Percentiles rank a stretch among this genome's conserved stretches.
These are phyloP conservation scores for Epichloe brachyelytri DNA, from an alignment of 2,329 filamentous ascomycete species.

Conservation along the genomic window DNA sequence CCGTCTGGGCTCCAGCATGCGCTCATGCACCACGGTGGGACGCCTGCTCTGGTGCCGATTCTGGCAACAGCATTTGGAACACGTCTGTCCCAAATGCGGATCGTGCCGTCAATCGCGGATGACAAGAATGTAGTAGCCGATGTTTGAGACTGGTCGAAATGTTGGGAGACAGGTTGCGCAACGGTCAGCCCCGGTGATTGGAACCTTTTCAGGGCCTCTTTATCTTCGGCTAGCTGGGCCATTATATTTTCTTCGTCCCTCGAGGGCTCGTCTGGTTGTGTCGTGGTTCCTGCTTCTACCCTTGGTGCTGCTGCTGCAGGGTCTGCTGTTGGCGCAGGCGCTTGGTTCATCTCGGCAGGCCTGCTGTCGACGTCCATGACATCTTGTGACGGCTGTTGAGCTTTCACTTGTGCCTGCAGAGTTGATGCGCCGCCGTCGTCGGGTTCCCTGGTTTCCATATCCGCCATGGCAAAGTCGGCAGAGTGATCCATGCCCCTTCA, in stretches of 20 bases:
- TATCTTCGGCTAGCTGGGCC: constrained; percentile 3
- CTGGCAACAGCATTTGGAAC: constrained; percentile 64
- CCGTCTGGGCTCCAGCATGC: constrained; percentile 94
- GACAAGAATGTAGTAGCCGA: constrained; percentile 77
- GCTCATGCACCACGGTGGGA: constrained; percentile 95
- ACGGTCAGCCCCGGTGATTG: constrained; percentile 19
- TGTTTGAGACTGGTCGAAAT: constrained; percentile 42
- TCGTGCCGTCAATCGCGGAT: constrained; percentile 71
- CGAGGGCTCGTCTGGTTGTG: background rate
- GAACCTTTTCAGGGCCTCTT: constrained; percentile 9
- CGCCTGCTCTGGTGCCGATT: constrained; percentile 59
- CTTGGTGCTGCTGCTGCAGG: background rate
- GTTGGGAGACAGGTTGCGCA: constrained; percentile 24
- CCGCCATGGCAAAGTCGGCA: constrained; percentile 29
- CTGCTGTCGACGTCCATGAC: constrained; percentile 8
- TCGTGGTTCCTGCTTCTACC: background rate
- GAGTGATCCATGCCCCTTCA: constrained; percentile 30
- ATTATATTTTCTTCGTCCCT: background rate
- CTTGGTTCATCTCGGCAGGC: background rate
- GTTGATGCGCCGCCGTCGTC: background rate
- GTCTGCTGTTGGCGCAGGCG: background rate
- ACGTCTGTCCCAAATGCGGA: constrained; percentile 89
- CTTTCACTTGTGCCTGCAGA: background rate
- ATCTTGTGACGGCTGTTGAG: constrained; percentile 2
- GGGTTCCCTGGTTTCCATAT: constrained; percentile 11